A percentile compares a stretch with the other conserved stretches of the same genome.
These are phyloP conservation scores for Fibroporia radiculosa DNA, from an alignment of 768 basidiomycete species.

Conservation along the genomic window DNA sequence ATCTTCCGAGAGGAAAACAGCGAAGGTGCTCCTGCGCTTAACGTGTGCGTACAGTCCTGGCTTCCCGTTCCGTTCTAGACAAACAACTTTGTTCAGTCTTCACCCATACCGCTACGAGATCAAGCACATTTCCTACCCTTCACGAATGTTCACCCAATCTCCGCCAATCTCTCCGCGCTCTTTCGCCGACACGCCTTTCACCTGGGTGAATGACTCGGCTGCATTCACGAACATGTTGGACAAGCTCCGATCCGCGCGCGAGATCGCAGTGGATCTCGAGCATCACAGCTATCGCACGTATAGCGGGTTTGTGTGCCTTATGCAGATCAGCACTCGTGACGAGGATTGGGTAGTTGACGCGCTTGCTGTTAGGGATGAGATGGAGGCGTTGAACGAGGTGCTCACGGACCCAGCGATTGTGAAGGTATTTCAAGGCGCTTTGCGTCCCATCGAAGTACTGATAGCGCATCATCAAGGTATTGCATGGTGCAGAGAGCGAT, in stretches of 20 bases:
- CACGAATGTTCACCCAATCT: constrained; percentile 49
- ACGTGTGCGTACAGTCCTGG: background rate
- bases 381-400: constrained; percentile 71
- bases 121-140: constrained; percentile 60
- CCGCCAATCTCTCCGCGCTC: constrained; percentile 46
- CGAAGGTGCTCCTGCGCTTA: constrained; percentile 5
- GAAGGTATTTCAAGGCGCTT: constrained; percentile 67
- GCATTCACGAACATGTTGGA: constrained; percentile 57
- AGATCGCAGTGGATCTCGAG: constrained; percentile 92
- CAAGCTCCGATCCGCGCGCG: constrained; percentile 53
- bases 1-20: constrained; percentile 30
- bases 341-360: constrained; percentile 87
- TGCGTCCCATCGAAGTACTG: background rate
- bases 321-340: constrained; percentile 82
- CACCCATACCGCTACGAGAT: constrained; percentile 91
- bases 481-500: constrained; percentile 93
- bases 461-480: constrained; percentile 36
- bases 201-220: constrained; percentile 56
- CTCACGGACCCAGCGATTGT: constrained; percentile 80
- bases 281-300: constrained; percentile 87
- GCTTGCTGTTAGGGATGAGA: constrained; percentile 63
- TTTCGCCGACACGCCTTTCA: constrained; percentile 62
- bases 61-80: background rate
- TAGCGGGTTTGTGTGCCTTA: constrained; percentile 83
- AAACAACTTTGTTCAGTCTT: constrained; percentile 7